A percentile compares a stretch with the other conserved stretches of the same genome.
These are phyloP conservation scores for Cladophialophora carrionii DNA, from an alignment of 2,329 filamentous ascomycete species.

Conservation along the genomic window DNA sequence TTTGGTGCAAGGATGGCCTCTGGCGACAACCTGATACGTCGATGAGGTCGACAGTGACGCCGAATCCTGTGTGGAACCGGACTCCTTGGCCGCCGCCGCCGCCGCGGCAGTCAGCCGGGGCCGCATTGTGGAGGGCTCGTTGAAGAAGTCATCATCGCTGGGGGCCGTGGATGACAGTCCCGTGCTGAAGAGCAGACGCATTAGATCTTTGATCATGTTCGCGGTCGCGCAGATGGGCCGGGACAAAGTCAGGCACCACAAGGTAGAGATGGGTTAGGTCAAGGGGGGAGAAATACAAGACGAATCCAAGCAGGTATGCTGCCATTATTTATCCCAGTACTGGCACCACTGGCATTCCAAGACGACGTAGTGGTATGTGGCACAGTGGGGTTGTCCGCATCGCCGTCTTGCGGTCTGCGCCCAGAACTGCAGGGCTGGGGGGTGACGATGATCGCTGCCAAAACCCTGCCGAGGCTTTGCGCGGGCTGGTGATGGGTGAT, in stretches of 20 bases:
- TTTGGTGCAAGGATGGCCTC: constrained; percentile 18
- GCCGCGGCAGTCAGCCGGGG: constrained; percentile 30
- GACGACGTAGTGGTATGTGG: background rate
- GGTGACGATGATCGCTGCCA: no score
- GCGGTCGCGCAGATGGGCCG: background rate
- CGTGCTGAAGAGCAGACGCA: constrained; percentile 27
- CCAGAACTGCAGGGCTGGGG: no score
- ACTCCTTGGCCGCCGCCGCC: constrained; percentile 26
- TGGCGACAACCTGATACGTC: constrained; percentile 25
- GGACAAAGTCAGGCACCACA: background rate
- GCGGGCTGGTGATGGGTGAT: background rate
- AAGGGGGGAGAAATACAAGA: constrained; percentile 21
- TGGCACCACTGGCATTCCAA: background rate
- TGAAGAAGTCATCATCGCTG: constrained; percentile 34
- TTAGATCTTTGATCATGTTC: constrained; percentile 30
- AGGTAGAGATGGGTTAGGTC: background rate
- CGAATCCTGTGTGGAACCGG: constrained; percentile 10
- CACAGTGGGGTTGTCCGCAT: constrained; percentile 7
- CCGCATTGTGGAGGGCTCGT: constrained; percentile 34
- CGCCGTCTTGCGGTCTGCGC: constrained; percentile 7
- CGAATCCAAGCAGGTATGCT: constrained; percentile 23
- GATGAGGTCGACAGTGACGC: constrained; percentile 11
- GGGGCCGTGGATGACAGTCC: constrained; percentile 14
- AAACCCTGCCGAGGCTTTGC: background rate
- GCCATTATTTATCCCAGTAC: constrained; percentile 16